Percentiles rank a stretch among this genome's conserved stretches.
Evolutionary conservation across 345 rosid genomes (phyloP).

Genomic region (Gossypium australe): DNA sequence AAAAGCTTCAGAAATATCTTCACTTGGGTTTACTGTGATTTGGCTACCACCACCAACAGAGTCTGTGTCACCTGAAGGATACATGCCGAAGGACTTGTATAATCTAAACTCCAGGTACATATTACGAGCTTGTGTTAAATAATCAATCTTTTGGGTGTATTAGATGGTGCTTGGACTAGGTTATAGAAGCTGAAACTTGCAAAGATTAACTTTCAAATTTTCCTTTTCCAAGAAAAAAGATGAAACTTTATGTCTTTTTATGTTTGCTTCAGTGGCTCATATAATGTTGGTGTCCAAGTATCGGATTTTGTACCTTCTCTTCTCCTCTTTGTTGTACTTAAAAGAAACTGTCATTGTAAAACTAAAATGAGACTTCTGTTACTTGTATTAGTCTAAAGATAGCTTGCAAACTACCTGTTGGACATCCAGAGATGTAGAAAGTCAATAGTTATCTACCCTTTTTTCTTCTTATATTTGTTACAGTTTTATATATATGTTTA

Average conservation of each 20-base stretch:
- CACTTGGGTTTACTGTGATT: slow-evolving; percentile 76
- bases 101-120: slow-evolving; percentile 82
- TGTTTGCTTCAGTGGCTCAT: background rate
- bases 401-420: background rate
- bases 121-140: background rate
- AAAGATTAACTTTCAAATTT: background rate
- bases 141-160: background rate
- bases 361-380: background rate
- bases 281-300: background rate
- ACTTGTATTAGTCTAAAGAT: background rate
- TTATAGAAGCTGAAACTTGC: slow-evolving; percentile 6
- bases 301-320: background rate
- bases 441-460: background rate
- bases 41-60: slow-evolving; percentile 99
- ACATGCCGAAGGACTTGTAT: slow-evolving; percentile 91
- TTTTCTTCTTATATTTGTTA: no score
- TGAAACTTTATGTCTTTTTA: background rate
- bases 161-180: background rate
- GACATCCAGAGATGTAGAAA: background rate
- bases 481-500: no score
- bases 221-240: background rate
- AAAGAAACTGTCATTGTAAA: background rate
- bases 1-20: slow-evolving; percentile 58
- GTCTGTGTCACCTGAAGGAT: slow-evolving; percentile 98
- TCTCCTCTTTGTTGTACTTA: background rate